Evolutionary conservation across 139 green algal genomes (phyloP), one percentile per base, ranked within the genome.

Genomic region (Gonium pectorale): DNA sequence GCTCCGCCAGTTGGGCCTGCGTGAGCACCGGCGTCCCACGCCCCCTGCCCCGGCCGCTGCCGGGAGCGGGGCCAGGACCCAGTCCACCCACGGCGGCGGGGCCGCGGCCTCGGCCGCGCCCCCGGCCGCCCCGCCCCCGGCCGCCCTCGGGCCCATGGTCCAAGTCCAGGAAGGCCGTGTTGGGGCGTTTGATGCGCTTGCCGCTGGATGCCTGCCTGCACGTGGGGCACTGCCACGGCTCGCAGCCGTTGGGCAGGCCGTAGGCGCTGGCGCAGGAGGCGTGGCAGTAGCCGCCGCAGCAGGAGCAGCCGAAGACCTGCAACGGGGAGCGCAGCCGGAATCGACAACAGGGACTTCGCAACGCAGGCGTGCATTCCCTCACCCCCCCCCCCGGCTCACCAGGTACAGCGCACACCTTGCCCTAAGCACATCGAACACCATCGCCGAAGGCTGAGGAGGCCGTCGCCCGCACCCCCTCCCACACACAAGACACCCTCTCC

Each of bases 181-280:
- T 84, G 31, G 78, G 78, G 13, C 78, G 78, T 33, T 66, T 66
- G 33, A 67, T 66, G 63, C 78, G 78, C 62, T 73, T 84, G 63
- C 78, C 63, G 24, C 26, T 51, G n/a, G 29, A 26, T 2, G 44
- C 78, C 78, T 75, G 63, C 22, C 31, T 17, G 78, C 78, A 84
- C 11, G 22, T 46, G 4, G 63, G 78, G 44, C 78, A 84, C 43
- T 52, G 31, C 78, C 78, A 84, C 60, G 54, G 49, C 24, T 67
- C 56, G 62, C 6, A 40, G 62, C n/a, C 62, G 62, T 11, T 68
- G 11, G 62, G 41, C 72, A 80, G 33, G 37, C 26, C 24, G 54
- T 35, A 78, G 29, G 67, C 49, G 29, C 31, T 3, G 43, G 27
- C 68, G 68, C 72, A 80, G 26, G 72, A 44, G 22, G 72, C 19